Evolutionary conservation across 805 yeast species (phyloP), one percentile per base, ranked within the genome.

Genomic region (Candida namnaoensis): DNA sequence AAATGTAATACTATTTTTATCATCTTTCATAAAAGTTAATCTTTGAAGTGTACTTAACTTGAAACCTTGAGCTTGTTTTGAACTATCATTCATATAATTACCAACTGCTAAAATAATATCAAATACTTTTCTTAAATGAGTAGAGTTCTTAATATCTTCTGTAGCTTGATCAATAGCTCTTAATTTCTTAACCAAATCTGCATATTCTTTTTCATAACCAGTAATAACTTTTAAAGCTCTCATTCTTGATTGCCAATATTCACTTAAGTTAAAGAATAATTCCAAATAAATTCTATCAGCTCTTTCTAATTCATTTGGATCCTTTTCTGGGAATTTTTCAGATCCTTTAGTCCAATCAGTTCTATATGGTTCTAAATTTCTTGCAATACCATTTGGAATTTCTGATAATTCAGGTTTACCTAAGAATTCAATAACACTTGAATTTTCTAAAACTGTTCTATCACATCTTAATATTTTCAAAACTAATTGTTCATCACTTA

Each of bases 181-280:
- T 49, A 84, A 60, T 50, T 80, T 81, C 36, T 54, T 54, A 8
- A 72, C 67, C 27, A 84, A 59, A 49, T 83, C 90, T 33, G 71
- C 69, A 48, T 79, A 80, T 47, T 84, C 93, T 43, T 74, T 74
- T 42, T 78, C 81, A 59, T 73, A 82, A 4, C 78, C 72, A 6
- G 71, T 62, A 10, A 78, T 58, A 7, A 79, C 68, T 23, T 69
- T 58, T 39, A 84, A 62, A 5, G 85, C 80, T 38, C 82, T 65
- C n/a, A 82, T 74, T 54, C 95, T 68, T 3, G 83, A 74, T 43
- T 72, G 67, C 93, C 93, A 84, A 51, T 84, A 84, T 40, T 69
- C 72, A 47, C 79, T 76, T 52, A 84, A 64, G 51, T 83, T 82
- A 57, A 72, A 80, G 46, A 83, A 78, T 49, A 82, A 62, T 48